These are phyloP conservation scores for Calycina herbarum DNA, from an alignment of 2,329 filamentous ascomycete species.

Conservation along the genomic window DNA sequence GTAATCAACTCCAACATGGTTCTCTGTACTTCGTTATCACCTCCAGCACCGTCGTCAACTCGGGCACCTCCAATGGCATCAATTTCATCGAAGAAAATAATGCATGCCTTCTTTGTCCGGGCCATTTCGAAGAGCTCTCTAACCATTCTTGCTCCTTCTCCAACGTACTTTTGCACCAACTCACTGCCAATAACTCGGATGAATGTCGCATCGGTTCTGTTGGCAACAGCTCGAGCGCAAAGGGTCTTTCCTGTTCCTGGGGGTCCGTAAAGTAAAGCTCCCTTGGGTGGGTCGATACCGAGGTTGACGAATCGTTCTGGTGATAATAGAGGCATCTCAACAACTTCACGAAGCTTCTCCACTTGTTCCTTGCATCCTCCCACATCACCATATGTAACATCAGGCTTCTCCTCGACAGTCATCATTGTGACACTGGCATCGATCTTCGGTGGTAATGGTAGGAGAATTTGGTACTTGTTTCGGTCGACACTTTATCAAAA, in stretches of 20 bases:
- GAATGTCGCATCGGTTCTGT: constrained; percentile 96
- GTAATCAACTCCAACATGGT: constrained; percentile 98
- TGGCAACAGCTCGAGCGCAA: constrained; percentile 94
- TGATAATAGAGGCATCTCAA: constrained; percentile 95
- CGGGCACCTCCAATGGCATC: constrained; percentile 94
- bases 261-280: constrained; percentile 92
- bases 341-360: constrained; percentile 96
- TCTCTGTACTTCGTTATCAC: constrained; percentile 96
- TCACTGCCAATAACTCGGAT: constrained; percentile 98
- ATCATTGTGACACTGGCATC: constrained; percentile 99
- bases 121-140: constrained; percentile 99
- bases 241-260: constrained; percentile 99
- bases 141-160: constrained; percentile 97
- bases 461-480: constrained; percentile 98
- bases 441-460: constrained; percentile 96
- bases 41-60: constrained; percentile 94
- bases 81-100: constrained; percentile 99
- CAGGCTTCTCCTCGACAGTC: constrained; percentile 99
- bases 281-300: constrained; percentile 98
- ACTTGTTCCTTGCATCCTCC: constrained; percentile 99
- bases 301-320: constrained; percentile 97
- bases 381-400: constrained; percentile 98
- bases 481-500: constrained; percentile 69
- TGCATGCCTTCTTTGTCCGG: constrained; percentile 98
- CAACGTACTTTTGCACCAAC: constrained; percentile 97